These are phyloP conservation scores for Oryza nivara DNA, from an alignment of 176 grass and related monocot genomes.

Conservation along the genomic window DNA sequence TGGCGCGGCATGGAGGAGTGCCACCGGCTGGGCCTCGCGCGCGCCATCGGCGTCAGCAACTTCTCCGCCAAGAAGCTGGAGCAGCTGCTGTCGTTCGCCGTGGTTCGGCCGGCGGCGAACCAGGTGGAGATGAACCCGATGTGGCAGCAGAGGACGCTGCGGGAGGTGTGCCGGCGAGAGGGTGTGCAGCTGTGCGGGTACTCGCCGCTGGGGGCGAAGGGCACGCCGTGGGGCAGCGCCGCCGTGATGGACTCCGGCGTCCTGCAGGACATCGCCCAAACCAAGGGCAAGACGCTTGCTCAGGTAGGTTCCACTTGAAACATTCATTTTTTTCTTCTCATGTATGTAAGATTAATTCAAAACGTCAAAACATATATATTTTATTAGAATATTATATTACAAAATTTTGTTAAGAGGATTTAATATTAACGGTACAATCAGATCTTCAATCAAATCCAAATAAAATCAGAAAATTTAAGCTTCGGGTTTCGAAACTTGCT, in stretches of 20 bases:
- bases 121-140: slow-evolving; percentile 48
- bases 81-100: slow-evolving; percentile 4
- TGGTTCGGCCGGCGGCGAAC: slow-evolving; percentile 32
- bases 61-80: slow-evolving; percentile 49
- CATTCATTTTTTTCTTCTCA: too few relatives aligned
- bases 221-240: slow-evolving; percentile 17
- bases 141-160: slow-evolving; percentile 47
- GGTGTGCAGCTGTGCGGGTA: slow-evolving; percentile 23
- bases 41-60: slow-evolving; percentile 39
- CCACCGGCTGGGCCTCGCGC: slow-evolving; percentile 17
- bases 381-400: too few relatives aligned
- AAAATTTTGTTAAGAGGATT: too few relatives aligned
- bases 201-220: slow-evolving; percentile 39
- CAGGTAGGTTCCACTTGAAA: neutral
- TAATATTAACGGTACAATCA: too few relatives aligned
- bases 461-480: too few relatives aligned
- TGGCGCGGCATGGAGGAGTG: slow-evolving; percentile 54
- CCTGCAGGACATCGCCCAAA: slow-evolving; percentile 19
- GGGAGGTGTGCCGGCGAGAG: slow-evolving; percentile 22
- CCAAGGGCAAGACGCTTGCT: neutral
- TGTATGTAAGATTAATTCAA: too few relatives aligned
- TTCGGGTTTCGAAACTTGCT: too few relatives aligned
- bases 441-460: too few relatives aligned
- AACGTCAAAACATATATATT: too few relatives aligned
- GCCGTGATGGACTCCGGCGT: slow-evolving; percentile 38